phyloP scores from a whole-genome alignment of 208 protist species.

The Trichomonas vaginalis region DNA sequence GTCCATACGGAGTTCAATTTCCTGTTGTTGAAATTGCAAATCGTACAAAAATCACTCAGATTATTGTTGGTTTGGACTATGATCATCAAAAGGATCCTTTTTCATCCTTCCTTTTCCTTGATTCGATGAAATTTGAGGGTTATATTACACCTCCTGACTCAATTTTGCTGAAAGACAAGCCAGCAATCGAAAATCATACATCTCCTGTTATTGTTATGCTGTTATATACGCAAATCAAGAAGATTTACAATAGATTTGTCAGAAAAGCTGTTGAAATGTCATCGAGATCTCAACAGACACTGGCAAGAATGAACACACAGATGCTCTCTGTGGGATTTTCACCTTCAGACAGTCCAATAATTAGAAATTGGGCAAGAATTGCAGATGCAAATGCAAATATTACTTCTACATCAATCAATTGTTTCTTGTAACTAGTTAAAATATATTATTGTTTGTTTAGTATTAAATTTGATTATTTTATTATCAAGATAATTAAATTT shows the following conservation, averaged over 20 bases:
- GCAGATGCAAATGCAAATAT: not conserved
- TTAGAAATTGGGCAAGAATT: not conserved
- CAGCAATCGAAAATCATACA: not conserved
- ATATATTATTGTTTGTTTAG: not conserved
- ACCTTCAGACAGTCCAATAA: not conserved
- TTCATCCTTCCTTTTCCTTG: not conserved
- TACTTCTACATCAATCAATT: not conserved
- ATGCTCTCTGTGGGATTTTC: not conserved
- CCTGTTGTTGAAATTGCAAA: not conserved
- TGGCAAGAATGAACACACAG: not conserved
- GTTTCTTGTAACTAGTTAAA: not conserved
- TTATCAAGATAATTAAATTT: too few relatives aligned
- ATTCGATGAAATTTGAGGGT: not conserved
- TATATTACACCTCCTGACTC: not conserved
- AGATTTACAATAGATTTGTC: not conserved
- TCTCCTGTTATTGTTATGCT: not conserved
- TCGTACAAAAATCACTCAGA: not conserved
- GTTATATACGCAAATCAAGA: not conserved
- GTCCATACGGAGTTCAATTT: not conserved
- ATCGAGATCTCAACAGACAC: not conserved
- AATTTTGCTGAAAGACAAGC: not conserved
- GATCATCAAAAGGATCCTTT: not conserved
- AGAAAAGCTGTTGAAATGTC: not conserved
- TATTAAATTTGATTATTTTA: not conserved
- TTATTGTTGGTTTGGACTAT: not conserved